Conservation (phyloP, 805 yeast species). For the Metschnikowia cerradonensis region DNA sequence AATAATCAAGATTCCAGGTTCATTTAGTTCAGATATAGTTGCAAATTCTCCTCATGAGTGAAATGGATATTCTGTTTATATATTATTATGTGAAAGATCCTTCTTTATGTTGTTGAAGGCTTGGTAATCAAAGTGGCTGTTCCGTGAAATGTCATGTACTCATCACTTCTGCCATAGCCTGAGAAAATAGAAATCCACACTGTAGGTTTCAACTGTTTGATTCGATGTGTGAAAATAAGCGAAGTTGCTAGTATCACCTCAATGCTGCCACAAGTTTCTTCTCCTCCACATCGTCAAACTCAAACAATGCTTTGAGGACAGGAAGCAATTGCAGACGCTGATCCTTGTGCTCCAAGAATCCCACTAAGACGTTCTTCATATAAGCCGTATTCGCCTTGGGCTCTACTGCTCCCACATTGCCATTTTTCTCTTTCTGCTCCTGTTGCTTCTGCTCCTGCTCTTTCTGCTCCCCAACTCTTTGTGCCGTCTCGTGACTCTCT, state of each 20-base stretch:
- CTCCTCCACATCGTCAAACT: conserved; percentile 68
- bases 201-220: neutral
- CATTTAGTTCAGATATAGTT: too few relatives aligned
- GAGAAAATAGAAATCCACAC: neutral
- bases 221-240: too few relatives aligned
- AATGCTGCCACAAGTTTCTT: conserved; percentile 60
- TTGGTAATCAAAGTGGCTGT: too few relatives aligned
- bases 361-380: conserved; percentile 83
- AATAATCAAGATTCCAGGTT: too few relatives aligned
- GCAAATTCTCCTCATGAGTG: too few relatives aligned
- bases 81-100: too few relatives aligned
- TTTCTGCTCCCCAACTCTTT: conserved; percentile 9
- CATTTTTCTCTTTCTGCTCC: too few relatives aligned
- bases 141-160: too few relatives aligned
- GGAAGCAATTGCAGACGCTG: conserved; percentile 83
- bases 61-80: too few relatives aligned
- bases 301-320: conserved; percentile 72
- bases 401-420: conserved; percentile 14
- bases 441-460: conserved; percentile 11
- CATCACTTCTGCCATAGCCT: too few relatives aligned
- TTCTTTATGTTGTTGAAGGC: too few relatives aligned
- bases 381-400: conserved; percentile 57
- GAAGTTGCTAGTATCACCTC: conserved; percentile 18
- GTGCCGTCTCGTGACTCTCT: conserved; percentile 14
- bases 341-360: conserved; percentile 89